Evolutionary conservation across 495 filamentous ascomycete genomes (phyloP).

Genomic region (Massariosphaeria phaeospora): DNA sequence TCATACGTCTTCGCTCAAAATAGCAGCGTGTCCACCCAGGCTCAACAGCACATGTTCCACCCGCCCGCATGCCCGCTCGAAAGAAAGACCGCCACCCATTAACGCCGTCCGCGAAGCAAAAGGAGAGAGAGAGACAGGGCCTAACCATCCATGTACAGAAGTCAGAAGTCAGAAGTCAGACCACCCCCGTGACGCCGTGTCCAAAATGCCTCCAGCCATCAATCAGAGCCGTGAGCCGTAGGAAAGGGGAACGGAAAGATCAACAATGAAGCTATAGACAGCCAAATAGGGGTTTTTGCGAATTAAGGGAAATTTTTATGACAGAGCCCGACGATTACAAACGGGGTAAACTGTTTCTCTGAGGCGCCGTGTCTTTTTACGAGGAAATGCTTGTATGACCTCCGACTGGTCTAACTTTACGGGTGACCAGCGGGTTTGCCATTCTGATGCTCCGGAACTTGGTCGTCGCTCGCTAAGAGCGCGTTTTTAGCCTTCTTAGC

Average conservation of each 20-base stretch:
- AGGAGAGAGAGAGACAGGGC: background rate
- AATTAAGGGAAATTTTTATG: background rate
- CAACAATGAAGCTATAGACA: background rate
- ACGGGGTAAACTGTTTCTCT: too few species aligned
- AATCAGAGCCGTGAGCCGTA: conserved; percentile 2
- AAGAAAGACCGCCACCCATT: background rate
- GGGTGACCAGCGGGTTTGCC: conserved; percentile 13
- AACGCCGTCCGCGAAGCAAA: background rate
- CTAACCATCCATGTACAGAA: background rate
- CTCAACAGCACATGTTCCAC: too few species aligned
- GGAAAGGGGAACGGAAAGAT: background rate
- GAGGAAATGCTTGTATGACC: too few species aligned
- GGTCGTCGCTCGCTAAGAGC: background rate
- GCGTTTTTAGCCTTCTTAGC: conserved; percentile 7
- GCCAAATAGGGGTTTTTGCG: background rate
- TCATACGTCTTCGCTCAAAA: too few species aligned
- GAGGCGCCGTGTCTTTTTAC: too few species aligned
- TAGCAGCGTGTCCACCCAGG: too few species aligned
- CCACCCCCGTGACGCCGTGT: conserved; percentile 1
- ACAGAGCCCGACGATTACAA: too few species aligned
- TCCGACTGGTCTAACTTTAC: too few species aligned
- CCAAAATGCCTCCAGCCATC: conserved; percentile 21
- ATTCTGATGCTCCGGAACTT: background rate
- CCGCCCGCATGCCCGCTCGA: too few species aligned
- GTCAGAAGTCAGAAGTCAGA: background rate